Evolutionary conservation across 2,329 filamentous ascomycete species (phyloP), one percentile per base, ranked within the genome.

Genomic region (Talaromyces verruculosus): DNA sequence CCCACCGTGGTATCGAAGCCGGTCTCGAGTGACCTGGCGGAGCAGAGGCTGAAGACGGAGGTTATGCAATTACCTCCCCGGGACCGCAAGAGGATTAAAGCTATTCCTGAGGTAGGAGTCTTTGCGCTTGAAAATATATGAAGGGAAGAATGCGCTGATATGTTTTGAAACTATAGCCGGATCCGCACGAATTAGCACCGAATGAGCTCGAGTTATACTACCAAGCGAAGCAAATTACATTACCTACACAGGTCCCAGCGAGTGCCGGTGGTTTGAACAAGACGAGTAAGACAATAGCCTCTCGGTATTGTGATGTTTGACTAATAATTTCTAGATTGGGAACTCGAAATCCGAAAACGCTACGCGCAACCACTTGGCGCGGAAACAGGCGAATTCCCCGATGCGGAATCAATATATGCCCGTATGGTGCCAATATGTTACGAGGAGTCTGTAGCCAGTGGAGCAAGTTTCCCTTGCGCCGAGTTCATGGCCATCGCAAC

Each of bases 211-310:
- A 81, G 67, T 75, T 81, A 70, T 82, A 81, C 61, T 77, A 82
- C 49, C 71, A 76, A 30, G 81, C 80, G 10, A 80, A 81, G 65
- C 79, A 80, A 65, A 82, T 83, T 63, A 84, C 83, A 71, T 74
- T 84, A 53, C 82, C 84, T 33, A 84, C 89, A 35, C 86, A 91
- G 65, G 85, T 88, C 8, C 88, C 89, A 30, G 84, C 88, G 33
- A 88, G 88, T 73, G 89, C 89, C 28, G 89, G 88, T 33, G 90
- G 90, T 22, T 84, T 94, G 55, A 93, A 91, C 70, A 92, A 94
- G 83, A 96, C 85, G 41, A 87, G 90, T 92, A 83, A 75, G 88
- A 79, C 37, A 39, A 28, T 35, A 33, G 59, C 37, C 17, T 22
- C n/a, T 37, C 22, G 53, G 10, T 25, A 25, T 25, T 25, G 25